A percentile compares a stretch with the other conserved stretches of the same genome.
Evolutionary conservation across 352 stramenopile genomes (phyloP).

Genomic region (Saprolegnia diclina): DNA sequence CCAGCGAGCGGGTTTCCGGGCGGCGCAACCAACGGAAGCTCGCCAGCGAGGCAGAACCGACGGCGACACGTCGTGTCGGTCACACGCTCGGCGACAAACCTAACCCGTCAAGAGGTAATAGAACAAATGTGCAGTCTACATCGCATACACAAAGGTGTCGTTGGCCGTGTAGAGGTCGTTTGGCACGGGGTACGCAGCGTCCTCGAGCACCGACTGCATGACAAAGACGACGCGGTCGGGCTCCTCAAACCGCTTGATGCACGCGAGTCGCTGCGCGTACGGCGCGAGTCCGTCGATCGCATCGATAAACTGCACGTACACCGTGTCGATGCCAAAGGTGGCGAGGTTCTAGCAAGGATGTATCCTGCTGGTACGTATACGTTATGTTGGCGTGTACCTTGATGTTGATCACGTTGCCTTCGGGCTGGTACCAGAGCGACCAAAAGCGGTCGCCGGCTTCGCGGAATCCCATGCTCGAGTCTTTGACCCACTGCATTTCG

Average conservation of each 20-base stretch:
- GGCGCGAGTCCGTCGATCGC: background rate
- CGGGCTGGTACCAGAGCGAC: background rate
- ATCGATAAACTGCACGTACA: background rate
- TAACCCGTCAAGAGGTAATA: no score
- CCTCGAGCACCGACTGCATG: background rate
- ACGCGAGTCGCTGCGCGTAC: background rate
- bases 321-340: background rate
- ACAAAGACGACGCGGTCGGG: background rate
- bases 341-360: no score
- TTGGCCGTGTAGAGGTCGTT: background rate
- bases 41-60: background rate
- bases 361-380: no score
- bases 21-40: background rate
- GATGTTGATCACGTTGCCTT: background rate
- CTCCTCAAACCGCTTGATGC: background rate
- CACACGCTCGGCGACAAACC: background rate
- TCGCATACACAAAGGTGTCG: background rate
- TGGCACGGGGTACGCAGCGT: background rate
- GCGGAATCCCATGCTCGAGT: background rate
- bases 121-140: no score
- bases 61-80: background rate
- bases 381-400: no score
- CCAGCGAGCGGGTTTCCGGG: background rate
- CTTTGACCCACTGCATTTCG: conserved; percentile 7
- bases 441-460: background rate